A percentile compares a stretch with the other conserved stretches of the same genome.
Conservation (phyloP, 2,329 filamentous ascomycete species). For the Cadophora gregata region DNA sequence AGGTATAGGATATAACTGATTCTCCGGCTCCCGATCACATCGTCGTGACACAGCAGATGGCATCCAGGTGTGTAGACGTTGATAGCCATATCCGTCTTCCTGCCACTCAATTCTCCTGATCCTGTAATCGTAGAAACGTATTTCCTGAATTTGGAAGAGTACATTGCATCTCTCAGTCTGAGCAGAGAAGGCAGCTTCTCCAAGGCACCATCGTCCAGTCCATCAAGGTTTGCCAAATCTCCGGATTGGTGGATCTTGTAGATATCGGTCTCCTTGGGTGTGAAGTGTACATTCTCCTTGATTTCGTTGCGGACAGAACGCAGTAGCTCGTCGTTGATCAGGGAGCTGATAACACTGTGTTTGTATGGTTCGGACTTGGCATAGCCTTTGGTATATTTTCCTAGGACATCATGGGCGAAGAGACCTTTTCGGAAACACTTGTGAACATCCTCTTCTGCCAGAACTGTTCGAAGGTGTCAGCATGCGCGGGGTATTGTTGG, state of each 20-base stretch:
- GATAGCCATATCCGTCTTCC: conserved; percentile 99
- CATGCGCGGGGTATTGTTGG: conserved; percentile 24
- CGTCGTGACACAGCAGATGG: conserved; percentile 94
- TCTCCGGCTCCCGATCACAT: conserved; percentile 95
- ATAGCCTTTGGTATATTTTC: conserved; percentile 66
- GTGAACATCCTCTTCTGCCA: conserved; percentile 42
- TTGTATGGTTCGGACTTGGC: conserved; percentile 77
- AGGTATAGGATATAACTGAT: conserved; percentile 98
- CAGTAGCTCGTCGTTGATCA: conserved; percentile 82
- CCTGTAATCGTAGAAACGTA: conserved; percentile 87
- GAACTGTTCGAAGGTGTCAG: conserved; percentile 37
- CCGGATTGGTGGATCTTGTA: conserved; percentile 99
- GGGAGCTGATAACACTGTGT: conserved; percentile 83
- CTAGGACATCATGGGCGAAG: conserved; percentile 64
- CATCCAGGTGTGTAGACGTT: conserved; percentile 98
- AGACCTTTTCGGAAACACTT: conserved; percentile 67
- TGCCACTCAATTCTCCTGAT: conserved; percentile 85
- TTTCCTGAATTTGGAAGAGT: conserved; percentile 86
- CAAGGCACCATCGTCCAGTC: conserved; percentile 84
- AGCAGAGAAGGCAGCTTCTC: conserved; percentile 89
- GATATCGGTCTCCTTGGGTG: conserved; percentile 98
- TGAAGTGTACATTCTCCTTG: conserved; percentile 89
- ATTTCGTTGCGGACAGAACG: conserved; percentile 89
- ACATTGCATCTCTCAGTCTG: conserved; percentile 89
- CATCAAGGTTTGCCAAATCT: conserved; percentile 95